Evolutionary conservation across 257 asterid genomes (phyloP), one percentile per base, ranked within the genome.

Genomic region (Coffea eugenioides): DNA sequence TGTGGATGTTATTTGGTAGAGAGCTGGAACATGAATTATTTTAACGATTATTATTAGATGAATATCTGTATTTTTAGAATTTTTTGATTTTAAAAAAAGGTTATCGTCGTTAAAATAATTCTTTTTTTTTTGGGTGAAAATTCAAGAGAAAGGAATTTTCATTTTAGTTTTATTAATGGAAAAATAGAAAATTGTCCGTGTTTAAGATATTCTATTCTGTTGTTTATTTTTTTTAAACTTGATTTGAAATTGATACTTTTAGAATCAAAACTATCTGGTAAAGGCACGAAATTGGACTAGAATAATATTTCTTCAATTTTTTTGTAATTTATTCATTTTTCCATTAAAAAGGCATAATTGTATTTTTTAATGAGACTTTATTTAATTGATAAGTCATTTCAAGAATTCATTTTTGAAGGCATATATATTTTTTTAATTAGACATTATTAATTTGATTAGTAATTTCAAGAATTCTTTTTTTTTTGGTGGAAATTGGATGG

Each of bases 71-170:
- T 13, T 51, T 51, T 11, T 51, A 13, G 12, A 11, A 51, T 11
- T 51, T 51, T 51, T 51, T 11, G 11, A 11, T 11, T 27, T 27
- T 1, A 48, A 51, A 11, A 51, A 51, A 49, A 8, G 12, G 56
- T 51, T 51, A 14, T 51, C 56, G 11, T 14, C 56, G 12, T 51
- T 51, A 51, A 51, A 14, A 51, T 51, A 12, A 11, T 51, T 49
- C 14, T 51, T 3, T 15, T 15, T 21, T 20, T 20, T 13, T 18
- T 41, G 16, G 54, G 48, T 31, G 54, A 6, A 2, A 71, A 1
- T 71, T 71, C 14, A 45, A 45, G 39, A 71, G 49, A 78, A 78
- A 68, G 75, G n/a, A 51, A 67, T 27, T 66, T 15, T 41, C 12
- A 5, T 27, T 59, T 61, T 68, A 9, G 9, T 61, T 75, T 75